Base-by-base conservation (phyloP, 257 asterid species). In the Nicotiana noctiflora region DNA sequence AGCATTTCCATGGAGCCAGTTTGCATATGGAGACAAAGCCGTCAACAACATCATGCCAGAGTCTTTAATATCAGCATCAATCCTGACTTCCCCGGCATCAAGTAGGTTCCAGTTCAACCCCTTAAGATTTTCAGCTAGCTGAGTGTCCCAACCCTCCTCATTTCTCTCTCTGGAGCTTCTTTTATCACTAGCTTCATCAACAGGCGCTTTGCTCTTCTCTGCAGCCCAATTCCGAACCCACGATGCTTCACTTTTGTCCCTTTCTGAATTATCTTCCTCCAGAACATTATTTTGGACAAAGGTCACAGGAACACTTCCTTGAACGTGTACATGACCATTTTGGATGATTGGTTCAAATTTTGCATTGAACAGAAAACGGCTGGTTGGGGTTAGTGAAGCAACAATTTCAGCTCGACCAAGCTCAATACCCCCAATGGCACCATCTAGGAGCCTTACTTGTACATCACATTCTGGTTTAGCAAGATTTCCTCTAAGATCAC, bases 1-100 rank as follows among this genome's bases (percentile, higher is more conserved):
- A 80, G 99, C 99, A 90, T 83, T 94, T 77, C 99, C 99, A 23
- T 96, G 95, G 79, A 96, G 96, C 99, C 99, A 96, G 83, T 94
- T 94, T 34, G 97, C 99, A 86, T 96, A 87, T 81, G 99, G 99
- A 86, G 99, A 94, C 83, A 94, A 86, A 51, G 99, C 98, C 32
- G 99, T 92, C 84, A 96, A 87, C 89, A 96, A 86, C 95, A 92
- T 92, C 99, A 96, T 96, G 83, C 99, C 99, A 72, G 97, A 97
- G 72, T 96, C 99, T 88, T 92, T 96, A 72, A 96, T 87, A 88
- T 96, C 98, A 84, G 98, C 97, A 87, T 96, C 99, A 44, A 96
- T 89, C 85, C 99, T 90, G 81, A 96, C 98, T 88, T 96, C 99
- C 80, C 97, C 98, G 18, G 89, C 96, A 89, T 96, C 99, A 86